Percentiles rank a stretch among this genome's conserved stretches.
These are phyloP conservation scores for Fusarium sp. DNA, from an alignment of 2,329 filamentous ascomycete genomes.

Conservation along the genomic window DNA sequence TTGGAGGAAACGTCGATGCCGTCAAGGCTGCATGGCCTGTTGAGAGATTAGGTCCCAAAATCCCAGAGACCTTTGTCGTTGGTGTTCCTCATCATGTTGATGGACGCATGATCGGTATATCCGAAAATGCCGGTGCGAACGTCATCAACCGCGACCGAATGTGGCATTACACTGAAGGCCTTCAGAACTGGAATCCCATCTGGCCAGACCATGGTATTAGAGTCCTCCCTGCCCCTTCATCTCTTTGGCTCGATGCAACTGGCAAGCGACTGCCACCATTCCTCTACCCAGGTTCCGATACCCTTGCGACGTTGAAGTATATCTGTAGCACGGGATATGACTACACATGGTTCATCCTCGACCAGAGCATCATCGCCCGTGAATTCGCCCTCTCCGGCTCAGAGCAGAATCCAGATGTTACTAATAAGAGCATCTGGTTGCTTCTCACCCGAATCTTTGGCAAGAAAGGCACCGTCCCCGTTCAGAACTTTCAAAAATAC, in stretches of 20 bases:
- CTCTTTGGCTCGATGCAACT: constrained; percentile 69
- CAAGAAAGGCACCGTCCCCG: constrained; percentile 61
- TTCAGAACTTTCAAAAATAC: constrained; percentile 68
- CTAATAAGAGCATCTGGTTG: constrained; percentile 65
- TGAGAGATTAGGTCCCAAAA: constrained; percentile 64
- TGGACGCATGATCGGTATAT: constrained; percentile 68
- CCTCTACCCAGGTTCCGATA: constrained; percentile 67
- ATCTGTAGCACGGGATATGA: constrained; percentile 70
- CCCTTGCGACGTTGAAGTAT: constrained; percentile 65
- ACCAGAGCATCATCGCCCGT: constrained; percentile 66
- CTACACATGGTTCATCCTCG: constrained; percentile 71
- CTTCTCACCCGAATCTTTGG: constrained; percentile 62
- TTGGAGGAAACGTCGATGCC: constrained; percentile 69
- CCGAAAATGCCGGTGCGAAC: constrained; percentile 61
- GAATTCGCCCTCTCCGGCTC: constrained; percentile 71
- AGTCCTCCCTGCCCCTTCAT: constrained; percentile 68
- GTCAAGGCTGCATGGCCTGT: constrained; percentile 68
- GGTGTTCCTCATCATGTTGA: constrained; percentile 73
- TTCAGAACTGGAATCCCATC: constrained; percentile 70
- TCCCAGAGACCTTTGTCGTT: constrained; percentile 66
- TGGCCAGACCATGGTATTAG: constrained; percentile 71
- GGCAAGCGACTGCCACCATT: constrained; percentile 67
- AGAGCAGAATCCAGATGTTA: constrained; percentile 71
- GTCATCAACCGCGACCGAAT: constrained; percentile 70
- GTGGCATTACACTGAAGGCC: constrained; percentile 74